Percentiles rank a stretch among this genome's conserved stretches.
These are phyloP conservation scores for Suillus fuscotomentosus DNA, from an alignment of 768 basidiomycete species.

Conservation along the genomic window DNA sequence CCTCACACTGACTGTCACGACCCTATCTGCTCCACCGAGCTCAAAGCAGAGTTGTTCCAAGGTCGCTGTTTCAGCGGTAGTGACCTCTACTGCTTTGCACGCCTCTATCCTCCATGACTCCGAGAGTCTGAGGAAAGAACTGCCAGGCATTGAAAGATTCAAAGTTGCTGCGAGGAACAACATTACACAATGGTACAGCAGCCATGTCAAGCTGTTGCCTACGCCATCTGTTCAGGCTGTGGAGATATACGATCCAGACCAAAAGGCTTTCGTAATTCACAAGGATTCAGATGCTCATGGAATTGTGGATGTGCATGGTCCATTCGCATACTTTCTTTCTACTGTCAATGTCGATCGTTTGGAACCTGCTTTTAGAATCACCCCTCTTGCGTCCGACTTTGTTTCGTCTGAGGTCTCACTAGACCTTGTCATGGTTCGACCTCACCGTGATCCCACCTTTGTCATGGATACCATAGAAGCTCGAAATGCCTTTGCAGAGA, in stretches of 20 bases:
- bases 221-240: conserved; percentile 38
- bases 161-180: conserved; percentile 82
- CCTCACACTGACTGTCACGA: conserved; percentile 56
- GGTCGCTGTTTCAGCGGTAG: conserved; percentile 65
- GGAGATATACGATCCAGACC: conserved; percentile 58
- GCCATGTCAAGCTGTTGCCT: conserved; percentile 57
- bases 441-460: conserved; percentile 55
- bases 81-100: conserved; percentile 83
- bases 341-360: conserved; percentile 84
- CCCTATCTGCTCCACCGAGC: conserved; percentile 34
- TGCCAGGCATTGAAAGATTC: conserved; percentile 84
- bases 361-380: conserved; percentile 78
- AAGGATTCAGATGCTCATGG: conserved; percentile 33
- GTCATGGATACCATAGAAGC: conserved; percentile 39
- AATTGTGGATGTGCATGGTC: conserved; percentile 59
- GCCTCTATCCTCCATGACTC: conserved; percentile 83
- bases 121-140: conserved; percentile 62
- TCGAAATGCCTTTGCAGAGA: conserved; percentile 51
- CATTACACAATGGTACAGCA: conserved; percentile 67
- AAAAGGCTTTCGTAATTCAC: conserved; percentile 47
- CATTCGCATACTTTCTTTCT: conserved; percentile 84
- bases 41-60: conserved; percentile 19
- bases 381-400: conserved; percentile 53
- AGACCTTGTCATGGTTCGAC: conserved; percentile 78
- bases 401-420: conserved; percentile 49